Percentiles rank a stretch among this genome's conserved stretches.
These are phyloP conservation scores for Cyclotella kingstonii DNA, from an alignment of 108 stramenopile species.

Conservation along the genomic window DNA sequence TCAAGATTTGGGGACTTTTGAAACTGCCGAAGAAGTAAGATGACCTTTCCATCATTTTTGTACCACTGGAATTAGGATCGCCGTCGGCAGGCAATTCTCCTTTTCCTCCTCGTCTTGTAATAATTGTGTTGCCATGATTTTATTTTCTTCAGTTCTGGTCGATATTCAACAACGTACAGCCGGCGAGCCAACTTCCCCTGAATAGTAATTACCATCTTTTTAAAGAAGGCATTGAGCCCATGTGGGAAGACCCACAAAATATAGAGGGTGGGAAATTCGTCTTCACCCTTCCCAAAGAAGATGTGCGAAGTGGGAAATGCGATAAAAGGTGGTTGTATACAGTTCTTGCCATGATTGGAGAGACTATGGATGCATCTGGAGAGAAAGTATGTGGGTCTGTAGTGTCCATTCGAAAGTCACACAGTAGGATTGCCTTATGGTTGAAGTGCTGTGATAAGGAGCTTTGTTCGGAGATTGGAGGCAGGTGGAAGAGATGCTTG, in stretches of 20 bases:
- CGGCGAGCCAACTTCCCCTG: slow-evolving; percentile 55
- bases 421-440: slow-evolving; percentile 90
- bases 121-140: too few relatives aligned
- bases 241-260: slow-evolving; percentile 93
- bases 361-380: slow-evolving; percentile 81
- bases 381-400: slow-evolving; percentile 88
- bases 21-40: slow-evolving; percentile 65
- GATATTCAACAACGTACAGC: slow-evolving; percentile 88
- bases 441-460: slow-evolving; percentile 68
- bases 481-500: slow-evolving; percentile 81
- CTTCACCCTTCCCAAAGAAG: slow-evolving; percentile 75
- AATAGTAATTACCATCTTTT: slow-evolving; percentile 90
- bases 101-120: too few relatives aligned
- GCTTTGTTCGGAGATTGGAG: slow-evolving; percentile 64
- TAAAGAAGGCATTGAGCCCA: slow-evolving; percentile 84
- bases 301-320: slow-evolving; percentile 50
- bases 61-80: too few relatives aligned
- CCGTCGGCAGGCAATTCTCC: too few relatives aligned
- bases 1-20: slow-evolving; percentile 78
- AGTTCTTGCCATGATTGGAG: slow-evolving; percentile 84
- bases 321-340: slow-evolving; percentile 87
- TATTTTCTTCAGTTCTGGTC: slow-evolving; percentile 65
- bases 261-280: slow-evolving; percentile 86
- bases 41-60: neutral
- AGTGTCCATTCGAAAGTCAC: slow-evolving; percentile 76